Conservation (phyloP, 441 rosid genomes). For the Populus tomentosa region DNA sequence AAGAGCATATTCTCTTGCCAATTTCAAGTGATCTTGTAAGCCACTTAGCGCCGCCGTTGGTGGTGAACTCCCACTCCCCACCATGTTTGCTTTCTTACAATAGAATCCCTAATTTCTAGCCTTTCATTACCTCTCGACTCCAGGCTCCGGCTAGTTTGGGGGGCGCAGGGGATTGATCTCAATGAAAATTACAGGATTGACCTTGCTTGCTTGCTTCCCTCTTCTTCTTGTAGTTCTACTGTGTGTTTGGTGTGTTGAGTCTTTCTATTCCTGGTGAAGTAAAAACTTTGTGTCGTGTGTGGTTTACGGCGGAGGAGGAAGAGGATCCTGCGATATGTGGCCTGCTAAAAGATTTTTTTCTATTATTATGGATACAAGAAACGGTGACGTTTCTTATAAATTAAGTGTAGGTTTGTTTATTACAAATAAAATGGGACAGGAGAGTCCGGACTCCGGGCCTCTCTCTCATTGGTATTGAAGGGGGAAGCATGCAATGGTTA, state of each 20-base stretch:
- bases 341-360: background rate
- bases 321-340: background rate
- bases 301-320: too few species aligned
- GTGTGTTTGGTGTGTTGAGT: too few species aligned
- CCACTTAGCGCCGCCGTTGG: slow-evolving; percentile 40
- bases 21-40: slow-evolving; percentile 89
- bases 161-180: background rate
- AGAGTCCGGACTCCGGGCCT: background rate
- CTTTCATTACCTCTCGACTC: slow-evolving; percentile 13
- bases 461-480: background rate
- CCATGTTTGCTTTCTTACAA: slow-evolving; percentile 37
- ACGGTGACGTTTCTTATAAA: too few species aligned
- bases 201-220: background rate
- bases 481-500: background rate
- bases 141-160: background rate
- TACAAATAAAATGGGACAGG: background rate
- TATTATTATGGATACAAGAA: too few species aligned
- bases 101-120: slow-evolving; percentile 21
- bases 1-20: slow-evolving; percentile 93
- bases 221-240: background rate
- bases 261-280: background rate
- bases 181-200: background rate
- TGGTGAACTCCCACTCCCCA: slow-evolving; percentile 25
- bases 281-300: background rate
- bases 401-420: background rate